Percentiles rank a stretch among this genome's conserved stretches.
Evolutionary conservation across 768 basidiomycete species (phyloP).

Genomic region (Suillus occidentalis): DNA sequence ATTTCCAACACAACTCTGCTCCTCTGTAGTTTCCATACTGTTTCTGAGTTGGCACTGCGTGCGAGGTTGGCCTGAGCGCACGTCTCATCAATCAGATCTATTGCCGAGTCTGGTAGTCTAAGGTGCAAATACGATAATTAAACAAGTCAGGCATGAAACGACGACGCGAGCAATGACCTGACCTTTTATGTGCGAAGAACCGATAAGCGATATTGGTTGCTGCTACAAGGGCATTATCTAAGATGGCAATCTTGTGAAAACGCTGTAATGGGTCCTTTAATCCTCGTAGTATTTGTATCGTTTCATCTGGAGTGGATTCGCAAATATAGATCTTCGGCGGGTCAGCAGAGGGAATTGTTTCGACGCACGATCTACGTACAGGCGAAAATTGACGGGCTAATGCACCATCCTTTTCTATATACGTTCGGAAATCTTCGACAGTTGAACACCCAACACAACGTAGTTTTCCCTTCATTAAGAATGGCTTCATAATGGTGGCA

Average conservation of each 20-base stretch:
- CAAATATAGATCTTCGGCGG: slow-evolving; percentile 7
- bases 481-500: slow-evolving; percentile 12
- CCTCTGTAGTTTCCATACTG: slow-evolving; percentile 8
- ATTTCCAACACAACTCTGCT: slow-evolving; percentile 8
- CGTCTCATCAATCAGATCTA: slow-evolving; percentile 10
- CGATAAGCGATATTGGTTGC: slow-evolving; percentile 6
- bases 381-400: slow-evolving; percentile 10
- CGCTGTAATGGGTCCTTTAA: slow-evolving; percentile 3
- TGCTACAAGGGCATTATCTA: slow-evolving; percentile 7
- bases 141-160: background rate
- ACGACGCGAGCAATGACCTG: background rate
- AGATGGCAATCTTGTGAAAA: slow-evolving; percentile 8
- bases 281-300: slow-evolving; percentile 7
- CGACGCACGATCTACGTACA: background rate
- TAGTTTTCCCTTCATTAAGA: slow-evolving; percentile 8
- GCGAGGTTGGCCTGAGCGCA: slow-evolving; percentile 4
- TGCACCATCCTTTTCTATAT: slow-evolving; percentile 14
- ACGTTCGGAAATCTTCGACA: slow-evolving; percentile 8
- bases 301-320: slow-evolving; percentile 5
- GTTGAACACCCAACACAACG: slow-evolving; percentile 12
- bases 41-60: slow-evolving; percentile 3
- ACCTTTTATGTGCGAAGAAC: slow-evolving; percentile 14
- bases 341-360: background rate
- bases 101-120: slow-evolving; percentile 11
- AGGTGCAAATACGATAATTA: background rate